Evolutionary conservation across 257 asterid genomes (phyloP), one percentile per base, ranked within the genome.

Genomic region (Coffea canephora): DNA sequence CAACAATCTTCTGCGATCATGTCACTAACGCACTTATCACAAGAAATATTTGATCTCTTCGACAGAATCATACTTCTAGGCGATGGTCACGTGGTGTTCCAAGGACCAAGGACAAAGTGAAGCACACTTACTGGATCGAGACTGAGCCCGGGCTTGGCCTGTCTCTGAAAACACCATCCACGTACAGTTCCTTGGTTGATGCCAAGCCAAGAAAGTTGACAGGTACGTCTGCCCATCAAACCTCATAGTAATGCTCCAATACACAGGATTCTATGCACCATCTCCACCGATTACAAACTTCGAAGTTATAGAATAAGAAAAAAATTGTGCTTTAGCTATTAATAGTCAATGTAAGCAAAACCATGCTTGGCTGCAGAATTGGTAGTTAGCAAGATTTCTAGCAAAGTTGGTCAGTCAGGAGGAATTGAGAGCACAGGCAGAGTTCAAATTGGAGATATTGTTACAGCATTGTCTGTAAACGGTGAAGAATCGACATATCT

Each of bases 71-170:
- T 76, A 76, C 72, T 76, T 76, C 72, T 76, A n/a, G 79, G 72
- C 16, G 55, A 62, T n/a, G 79, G 79, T 27, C 72, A 76, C 18
- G 54, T 76, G 1, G 67, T 76, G 23, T 76, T 41, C n/a, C 79
- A 76, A 76, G 79, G 79, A 76, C n/a, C 11, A 61, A 57, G 7
- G 71, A 76, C 16, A 43, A 39, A 59, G 79, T 45, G 61, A 61
- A 75, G 79, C 70, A 76, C 39, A 25, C 69, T 5, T 76, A 76
- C 79, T 76, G 79, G 79, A 67, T 76, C n/a, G 61, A 76, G 21
- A 59, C 34, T 45, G 79, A 76, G 59, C 79, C 79, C 11, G 79
- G 79, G 70, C 79, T 76, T 57, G 79, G 79, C 57, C 79, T 76
- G 50, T 76, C 79, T 62, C 70, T 76, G 41, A 76, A 43, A 61